Evolutionary conservation across 164 flowering plant genomes (phyloP).

Genomic region (Paratinospora sagittata): DNA sequence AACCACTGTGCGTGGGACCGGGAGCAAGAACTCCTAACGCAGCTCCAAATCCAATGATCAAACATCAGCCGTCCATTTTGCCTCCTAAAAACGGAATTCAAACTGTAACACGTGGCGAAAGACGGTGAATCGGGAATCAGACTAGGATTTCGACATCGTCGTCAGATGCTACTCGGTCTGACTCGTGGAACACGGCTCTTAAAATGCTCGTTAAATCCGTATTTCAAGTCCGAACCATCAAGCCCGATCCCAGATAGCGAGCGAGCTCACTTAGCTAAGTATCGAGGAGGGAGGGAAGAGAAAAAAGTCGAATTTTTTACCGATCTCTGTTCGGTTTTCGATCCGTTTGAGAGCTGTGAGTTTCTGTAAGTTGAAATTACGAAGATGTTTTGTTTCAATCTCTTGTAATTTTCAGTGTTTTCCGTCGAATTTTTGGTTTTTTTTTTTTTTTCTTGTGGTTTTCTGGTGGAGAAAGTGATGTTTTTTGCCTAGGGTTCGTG

Average conservation of each 20-base stretch:
- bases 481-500: slow-evolving; percentile 1
- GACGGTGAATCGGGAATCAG: neutral
- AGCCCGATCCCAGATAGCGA: too few relatives aligned
- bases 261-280: neutral
- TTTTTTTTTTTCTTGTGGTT: neutral
- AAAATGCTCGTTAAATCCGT: slow-evolving; percentile 9
- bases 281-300: slow-evolving; percentile 5
- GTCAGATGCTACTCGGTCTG: neutral
- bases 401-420: neutral
- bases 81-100: neutral
- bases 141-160: neutral
- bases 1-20: too few relatives aligned
- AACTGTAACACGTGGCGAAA: neutral
- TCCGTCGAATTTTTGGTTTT: neutral
- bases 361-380: slow-evolving; percentile 16
- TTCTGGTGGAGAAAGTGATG: neutral
- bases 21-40: neutral
- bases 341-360: neutral
- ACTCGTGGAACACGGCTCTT: neutral
- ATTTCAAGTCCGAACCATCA: slow-evolving; percentile 6
- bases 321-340: neutral
- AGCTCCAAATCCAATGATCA: neutral
- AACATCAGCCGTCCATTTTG: neutral
- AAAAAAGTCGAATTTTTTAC: neutral
- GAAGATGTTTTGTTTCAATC: neutral